Percentiles rank a stretch among this genome's conserved stretches.
Evolutionary conservation across 768 basidiomycete species (phyloP).

Genomic region (Pseudohyphozyma bogoriensis): DNA sequence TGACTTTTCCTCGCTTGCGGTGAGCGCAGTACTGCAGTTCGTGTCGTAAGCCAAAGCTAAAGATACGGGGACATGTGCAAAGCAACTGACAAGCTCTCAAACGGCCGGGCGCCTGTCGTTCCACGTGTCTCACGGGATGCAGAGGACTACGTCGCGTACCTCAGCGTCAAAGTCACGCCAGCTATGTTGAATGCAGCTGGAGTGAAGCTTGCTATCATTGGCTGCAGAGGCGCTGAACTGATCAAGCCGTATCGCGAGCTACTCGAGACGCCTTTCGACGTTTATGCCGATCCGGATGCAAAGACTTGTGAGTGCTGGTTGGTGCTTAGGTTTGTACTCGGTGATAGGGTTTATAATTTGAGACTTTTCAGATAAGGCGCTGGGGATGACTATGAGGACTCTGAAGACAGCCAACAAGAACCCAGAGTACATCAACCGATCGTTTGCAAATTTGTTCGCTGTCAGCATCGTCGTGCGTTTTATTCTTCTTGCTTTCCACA

Average conservation of each 20-base stretch:
- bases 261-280: conserved; percentile 5
- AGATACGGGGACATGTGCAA: too few relatives aligned
- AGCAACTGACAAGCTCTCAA: too few relatives aligned
- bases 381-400: background rate
- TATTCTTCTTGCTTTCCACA: background rate
- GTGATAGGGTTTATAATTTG: too few relatives aligned
- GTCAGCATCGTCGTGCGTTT: background rate
- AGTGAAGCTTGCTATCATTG: conserved; percentile 20
- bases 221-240: conserved; percentile 12
- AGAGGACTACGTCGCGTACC: conserved; percentile 6
- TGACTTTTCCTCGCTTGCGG: too few relatives aligned
- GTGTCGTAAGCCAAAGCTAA: too few relatives aligned
- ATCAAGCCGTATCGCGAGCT: conserved; percentile 12
- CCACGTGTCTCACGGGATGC: too few relatives aligned
- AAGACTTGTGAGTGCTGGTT: conserved; percentile 5
- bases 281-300: conserved; percentile 17
- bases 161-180: conserved; percentile 16
- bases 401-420: conserved; percentile 38
- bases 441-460: too few relatives aligned
- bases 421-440: background rate
- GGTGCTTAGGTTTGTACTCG: too few relatives aligned
- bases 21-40: too few relatives aligned
- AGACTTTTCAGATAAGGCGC: too few relatives aligned
- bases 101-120: too few relatives aligned
- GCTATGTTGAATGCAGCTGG: conserved; percentile 19